phyloP scores from a whole-genome alignment of 768 basidiomycete species.

The Crassisporium funariophilum region DNA sequence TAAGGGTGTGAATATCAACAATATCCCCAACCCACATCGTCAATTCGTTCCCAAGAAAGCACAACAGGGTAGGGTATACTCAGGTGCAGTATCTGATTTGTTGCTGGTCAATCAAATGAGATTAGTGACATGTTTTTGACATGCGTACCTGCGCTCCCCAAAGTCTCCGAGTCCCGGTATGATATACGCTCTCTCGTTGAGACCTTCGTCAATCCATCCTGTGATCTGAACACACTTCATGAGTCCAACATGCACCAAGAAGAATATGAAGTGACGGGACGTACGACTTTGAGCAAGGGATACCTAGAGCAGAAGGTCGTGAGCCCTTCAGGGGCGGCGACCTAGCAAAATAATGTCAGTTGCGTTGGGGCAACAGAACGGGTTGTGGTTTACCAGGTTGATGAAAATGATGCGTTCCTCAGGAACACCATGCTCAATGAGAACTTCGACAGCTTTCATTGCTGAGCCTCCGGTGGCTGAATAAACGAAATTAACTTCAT shows the following conservation, averaged over 20 bases:
- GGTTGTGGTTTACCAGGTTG: constrained; percentile 64
- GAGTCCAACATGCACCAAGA: background rate
- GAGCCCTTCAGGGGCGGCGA: constrained; percentile 90
- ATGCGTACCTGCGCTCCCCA: constrained; percentile 77
- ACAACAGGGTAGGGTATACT: too few relatives aligned
- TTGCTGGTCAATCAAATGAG: too few relatives aligned
- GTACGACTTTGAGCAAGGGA: constrained; percentile 75
- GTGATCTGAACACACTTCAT: constrained; percentile 60
- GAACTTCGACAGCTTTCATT: constrained; percentile 94
- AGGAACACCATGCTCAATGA: constrained; percentile 88
- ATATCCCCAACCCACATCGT: too few relatives aligned
- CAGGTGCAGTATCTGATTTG: too few relatives aligned
- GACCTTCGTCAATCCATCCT: constrained; percentile 92
- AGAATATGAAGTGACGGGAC: constrained; percentile 29
- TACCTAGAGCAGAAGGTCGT: constrained; percentile 75
- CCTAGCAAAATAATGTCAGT: constrained; percentile 45
- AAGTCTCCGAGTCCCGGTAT: constrained; percentile 98
- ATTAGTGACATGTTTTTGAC: background rate
- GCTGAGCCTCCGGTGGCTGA: constrained; percentile 96
- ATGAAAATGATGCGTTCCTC: constrained; percentile 96
- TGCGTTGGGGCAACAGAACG: background rate
- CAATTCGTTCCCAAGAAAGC: too few relatives aligned
- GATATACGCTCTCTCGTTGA: constrained; percentile 91
- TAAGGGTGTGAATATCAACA: too few relatives aligned
- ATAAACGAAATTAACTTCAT: background rate